phyloP scores from a whole-genome alignment of 768 basidiomycete species.

The Mycena haematopus region DNA sequence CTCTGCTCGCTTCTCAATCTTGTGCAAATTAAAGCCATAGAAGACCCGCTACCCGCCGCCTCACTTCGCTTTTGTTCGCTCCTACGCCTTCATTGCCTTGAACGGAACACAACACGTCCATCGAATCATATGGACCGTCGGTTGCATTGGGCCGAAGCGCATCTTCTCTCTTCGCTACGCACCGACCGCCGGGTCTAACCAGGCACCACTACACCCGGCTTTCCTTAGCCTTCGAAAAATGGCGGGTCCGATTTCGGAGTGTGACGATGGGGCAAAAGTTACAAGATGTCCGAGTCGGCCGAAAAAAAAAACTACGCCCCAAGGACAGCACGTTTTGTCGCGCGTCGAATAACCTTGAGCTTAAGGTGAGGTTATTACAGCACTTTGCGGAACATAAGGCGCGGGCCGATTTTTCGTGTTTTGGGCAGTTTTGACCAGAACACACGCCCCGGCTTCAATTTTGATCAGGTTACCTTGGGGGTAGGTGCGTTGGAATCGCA shows the following conservation, averaged over 20 bases:
- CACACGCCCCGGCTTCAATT: no score
- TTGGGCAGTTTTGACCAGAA: no score
- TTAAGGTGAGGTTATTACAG: background rate
- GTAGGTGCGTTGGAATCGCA: no score
- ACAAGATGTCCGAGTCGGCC: background rate
- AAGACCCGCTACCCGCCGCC: background rate
- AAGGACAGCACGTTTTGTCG: background rate
- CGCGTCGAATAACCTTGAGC: background rate
- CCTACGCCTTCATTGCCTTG: background rate
- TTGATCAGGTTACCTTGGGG: no score
- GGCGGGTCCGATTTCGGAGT: no score
- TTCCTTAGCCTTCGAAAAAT: no score
- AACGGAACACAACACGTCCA: no score
- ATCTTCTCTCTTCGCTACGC: conserved; percentile 5
- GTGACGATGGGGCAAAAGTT: background rate
- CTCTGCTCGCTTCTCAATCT: background rate
- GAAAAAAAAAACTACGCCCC: background rate
- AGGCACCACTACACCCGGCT: background rate
- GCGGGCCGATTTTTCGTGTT: no score
- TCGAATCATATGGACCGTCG: background rate
- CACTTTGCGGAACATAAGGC: no score
- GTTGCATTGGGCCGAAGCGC: background rate
- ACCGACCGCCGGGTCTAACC: conserved; percentile 20
- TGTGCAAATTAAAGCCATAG: conserved; percentile 1
- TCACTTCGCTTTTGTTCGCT: background rate